Base-by-base conservation (phyloP, 495 filamentous ascomycete species). In the Polyplosphaeria fusca region DNA sequence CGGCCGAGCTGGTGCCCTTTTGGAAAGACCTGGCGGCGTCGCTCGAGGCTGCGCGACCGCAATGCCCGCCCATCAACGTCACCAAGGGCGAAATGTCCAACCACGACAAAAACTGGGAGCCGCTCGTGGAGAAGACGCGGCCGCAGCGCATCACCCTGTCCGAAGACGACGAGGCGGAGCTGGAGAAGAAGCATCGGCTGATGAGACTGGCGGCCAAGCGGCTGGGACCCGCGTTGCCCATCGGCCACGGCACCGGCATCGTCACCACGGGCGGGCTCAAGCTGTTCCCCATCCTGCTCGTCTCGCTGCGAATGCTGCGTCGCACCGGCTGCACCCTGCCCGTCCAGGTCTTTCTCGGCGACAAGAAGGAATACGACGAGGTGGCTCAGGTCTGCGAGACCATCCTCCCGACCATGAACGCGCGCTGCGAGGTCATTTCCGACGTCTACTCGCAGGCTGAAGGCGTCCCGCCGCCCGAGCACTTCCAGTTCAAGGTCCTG, bases 401-500 rank as follows among this genome's bases (percentile, higher is more conserved):
- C 0, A 65, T 78, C 4, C 72, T 86, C 2, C 78, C 78, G 12
- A 50, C 65, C 4, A 67, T 82, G 24, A 73, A 77, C 54, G 81
- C 79, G 4, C 70, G 67, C 30, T 86, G 83, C 62, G 45, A 82
- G 16, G 46, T 60, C 27, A 11, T 70, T 13, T 16, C 44, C 9
- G 50, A 67, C 3, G 39, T 55, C 30, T 27, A 67, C 59, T 52
- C 11, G 0, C 18, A 50, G 35, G 24, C 55, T 47, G 1, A 48
- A 39, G 49, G 47, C 64, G 22, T 28, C 41, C 25, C 41, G n/a
- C 41, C 23, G 20, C n/a, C n/a, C n/a, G 11, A 19, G 3, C 71
- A 75, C 47, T 85, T 75, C 58, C 83, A 86, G 61, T 76, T 82
- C 58, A 85, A 85, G 66, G 68, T 73, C n/a, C 76, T 85, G 50